Percentiles rank a stretch among this genome's conserved stretches.
Evolutionary conservation across 2,329 filamentous ascomycete genomes (phyloP).

Genomic region (Nannizziopsis arthrosporioides): DNA sequence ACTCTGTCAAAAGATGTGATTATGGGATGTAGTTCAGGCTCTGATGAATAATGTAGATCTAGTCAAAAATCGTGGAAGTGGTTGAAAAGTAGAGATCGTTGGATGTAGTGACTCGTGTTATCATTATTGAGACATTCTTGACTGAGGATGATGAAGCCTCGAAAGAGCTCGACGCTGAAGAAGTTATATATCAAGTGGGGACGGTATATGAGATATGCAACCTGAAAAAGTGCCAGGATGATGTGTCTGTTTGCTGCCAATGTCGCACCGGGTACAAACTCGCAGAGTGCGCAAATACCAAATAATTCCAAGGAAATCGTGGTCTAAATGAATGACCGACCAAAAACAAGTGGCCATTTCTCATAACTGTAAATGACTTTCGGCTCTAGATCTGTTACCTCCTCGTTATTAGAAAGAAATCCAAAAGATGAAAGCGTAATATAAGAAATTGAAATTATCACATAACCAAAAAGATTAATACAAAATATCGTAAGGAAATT

Average conservation of each 20-base stretch:
- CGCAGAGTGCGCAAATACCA: slow-evolving; percentile 2
- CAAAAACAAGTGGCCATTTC: neutral
- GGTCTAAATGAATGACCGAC: neutral
- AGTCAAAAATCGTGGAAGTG: too few relatives aligned
- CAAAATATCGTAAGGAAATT: slow-evolving; percentile 6
- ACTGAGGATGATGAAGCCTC: neutral
- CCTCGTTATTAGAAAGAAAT: slow-evolving; percentile 4
- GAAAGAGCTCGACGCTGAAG: neutral
- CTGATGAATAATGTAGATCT: too few relatives aligned
- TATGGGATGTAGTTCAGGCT: too few relatives aligned
- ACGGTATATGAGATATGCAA: neutral
- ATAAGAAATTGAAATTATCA: slow-evolving; percentile 1
- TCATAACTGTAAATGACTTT: neutral
- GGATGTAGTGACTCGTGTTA: too few relatives aligned
- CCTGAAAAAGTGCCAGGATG: neutral
- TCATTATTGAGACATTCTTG: too few relatives aligned
- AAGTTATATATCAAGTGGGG: slow-evolving; percentile 4
- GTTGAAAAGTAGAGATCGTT: too few relatives aligned
- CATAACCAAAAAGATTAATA: slow-evolving; percentile 9
- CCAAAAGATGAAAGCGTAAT: neutral
- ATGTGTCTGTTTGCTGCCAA: slow-evolving; percentile 4
- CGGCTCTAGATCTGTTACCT: neutral
- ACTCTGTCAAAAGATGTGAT: too few relatives aligned
- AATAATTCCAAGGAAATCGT: slow-evolving; percentile 1
- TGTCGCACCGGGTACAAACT: slow-evolving; percentile 3